Base-by-base conservation (phyloP, 2,329 filamentous ascomycete genomes). In the Alternaria longipes region DNA sequence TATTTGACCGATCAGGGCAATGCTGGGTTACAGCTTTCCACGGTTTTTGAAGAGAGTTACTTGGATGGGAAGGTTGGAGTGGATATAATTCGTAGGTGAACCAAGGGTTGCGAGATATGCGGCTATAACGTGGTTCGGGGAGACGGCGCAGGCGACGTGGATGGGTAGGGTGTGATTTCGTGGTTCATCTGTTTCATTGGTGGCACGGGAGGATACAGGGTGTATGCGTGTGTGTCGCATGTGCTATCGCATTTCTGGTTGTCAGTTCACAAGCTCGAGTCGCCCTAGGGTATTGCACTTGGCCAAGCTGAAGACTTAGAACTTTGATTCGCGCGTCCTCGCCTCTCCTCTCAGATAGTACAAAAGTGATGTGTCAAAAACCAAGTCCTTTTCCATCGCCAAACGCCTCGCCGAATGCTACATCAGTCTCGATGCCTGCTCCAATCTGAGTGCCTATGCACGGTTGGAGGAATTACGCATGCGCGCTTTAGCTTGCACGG, bases 381-480 rank as follows among this genome's bases (percentile, higher is more conserved):
- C 59, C 66, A 52, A 49, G 34, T 32, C 46, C 65, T 67, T 41
- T 68, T 71, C 70, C 68, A 50, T 50, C 46, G 46, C 69, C 69
- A 70, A 73, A 74, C 71, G 71, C 71, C 71, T 68, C 60, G 70
- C 69, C 68, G 66, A 66, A 72, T 71, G 69, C 70, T 63, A 52
- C 62, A 62, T 46, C 28, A 34, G 55, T 56, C 55, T 59, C 36
- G 53, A 28, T 47, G 26, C 51, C 54, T 28, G 28, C 51, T 51
- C 46, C 46, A 18, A 38, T 50, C 20, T 38, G 8, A 50, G 34
- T 34, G 46, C 30, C 46, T 50, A 36, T 32, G 34, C 46, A 24
- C 32, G 46, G 30, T 18, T 50, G 32, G 30, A 50, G 46, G 30
- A 36, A 38, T 50, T 38, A 50, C 46, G 46, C 46, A 38, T 26